Evolutionary conservation across 2,329 filamentous ascomycete species (phyloP), one percentile per base, ranked within the genome.

Genomic region (Pseudogymnoascus sp.): DNA sequence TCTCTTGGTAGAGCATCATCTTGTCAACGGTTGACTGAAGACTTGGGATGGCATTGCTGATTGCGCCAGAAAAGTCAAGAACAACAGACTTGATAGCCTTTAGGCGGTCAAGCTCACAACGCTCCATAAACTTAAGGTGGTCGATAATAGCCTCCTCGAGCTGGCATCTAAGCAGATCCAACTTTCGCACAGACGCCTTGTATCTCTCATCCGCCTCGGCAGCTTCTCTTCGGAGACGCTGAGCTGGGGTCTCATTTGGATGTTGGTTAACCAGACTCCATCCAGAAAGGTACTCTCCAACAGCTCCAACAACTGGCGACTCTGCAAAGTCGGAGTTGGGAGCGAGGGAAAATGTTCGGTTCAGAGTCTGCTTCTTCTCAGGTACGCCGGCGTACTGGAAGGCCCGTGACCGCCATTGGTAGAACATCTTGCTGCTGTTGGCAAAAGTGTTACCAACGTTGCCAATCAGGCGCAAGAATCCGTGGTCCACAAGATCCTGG

Each of bases 1-100:
- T 97, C 80, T 99, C 95, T 75, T 99, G 95, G 78, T 96, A 99
- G 56, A 99, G 83, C 87, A 99, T 92, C 93, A 99, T 97, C 74
- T 96, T 92, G 78, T 99, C 95, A 23, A 99, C 92, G 0, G 93
- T 92, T 64, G 93, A 93, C 77, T 97, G 95, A 66, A 99, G 79
- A 72, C 90, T 96, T 16, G 95, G 96, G 67, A 99, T 97, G 70
- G 97, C 93, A 72, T 99, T 99, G 81, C 93, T 93, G 75, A 99
- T 90, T 38, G 93, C 92, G 53, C 95, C 95, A 4, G 93, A 97
- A 76, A 99, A 97, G 77, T 99, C 96, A 46, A 99, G 84, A 66
- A 99, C 89, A 61, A 99, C 96, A 23, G 93, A 93, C 82, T 99
- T 97, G 82, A 99, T 95, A 18, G 96, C 95, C 81, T 96, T 97